Conservation (phyloP, 176 grass and related monocot species). For the Musa itinerans region DNA sequence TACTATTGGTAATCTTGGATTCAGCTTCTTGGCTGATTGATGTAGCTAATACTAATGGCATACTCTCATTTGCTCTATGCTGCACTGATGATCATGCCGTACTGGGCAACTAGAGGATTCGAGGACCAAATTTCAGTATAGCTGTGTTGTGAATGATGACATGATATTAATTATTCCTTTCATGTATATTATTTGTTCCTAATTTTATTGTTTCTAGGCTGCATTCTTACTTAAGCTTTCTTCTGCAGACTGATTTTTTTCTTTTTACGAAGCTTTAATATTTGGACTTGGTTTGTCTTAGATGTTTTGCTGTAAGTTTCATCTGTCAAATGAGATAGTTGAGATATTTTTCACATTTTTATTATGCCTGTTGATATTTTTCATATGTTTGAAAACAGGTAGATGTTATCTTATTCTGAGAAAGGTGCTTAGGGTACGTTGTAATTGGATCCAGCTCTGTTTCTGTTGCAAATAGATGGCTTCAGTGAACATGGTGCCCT, state of each 20-base stretch:
- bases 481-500: conserved; percentile 39
- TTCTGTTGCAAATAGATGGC: conserved; percentile 32
- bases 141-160: no score
- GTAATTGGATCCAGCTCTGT: background rate
- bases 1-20: no score
- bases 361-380: background rate
- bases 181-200: no score
- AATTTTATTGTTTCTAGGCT: no score
- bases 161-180: no score
- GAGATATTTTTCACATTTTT: background rate
- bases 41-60: conserved; percentile 23
- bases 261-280: no score
- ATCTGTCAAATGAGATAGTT: background rate
- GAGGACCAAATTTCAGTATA: no score
- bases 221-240: background rate
- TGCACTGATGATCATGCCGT: no score
- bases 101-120: no score
- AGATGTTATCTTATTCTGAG: background rate
- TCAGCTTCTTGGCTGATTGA: background rate
- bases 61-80: no score
- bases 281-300: background rate
- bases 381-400: conserved; percentile 1
- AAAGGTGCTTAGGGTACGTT: background rate
- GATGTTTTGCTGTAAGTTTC: background rate
- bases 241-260: background rate